These are phyloP conservation scores for Rhizopus stolonifer DNA, from an alignment of 371 early-diverging fungal genomes.

Conservation along the genomic window DNA sequence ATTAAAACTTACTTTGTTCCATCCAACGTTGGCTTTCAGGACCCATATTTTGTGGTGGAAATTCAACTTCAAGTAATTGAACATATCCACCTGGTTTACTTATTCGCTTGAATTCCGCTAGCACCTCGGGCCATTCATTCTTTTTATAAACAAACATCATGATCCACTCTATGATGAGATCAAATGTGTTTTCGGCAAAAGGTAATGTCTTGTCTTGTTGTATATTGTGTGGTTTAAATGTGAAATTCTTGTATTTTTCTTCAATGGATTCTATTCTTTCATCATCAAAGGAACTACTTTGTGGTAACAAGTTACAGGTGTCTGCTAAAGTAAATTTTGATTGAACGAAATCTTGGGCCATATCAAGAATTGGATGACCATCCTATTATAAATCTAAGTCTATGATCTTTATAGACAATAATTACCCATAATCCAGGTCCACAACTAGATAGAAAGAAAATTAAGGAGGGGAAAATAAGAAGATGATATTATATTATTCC, in stretches of 20 bases:
- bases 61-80: slow-evolving; percentile 20
- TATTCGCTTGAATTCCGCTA: slow-evolving; percentile 12
- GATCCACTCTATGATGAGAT: slow-evolving; percentile 17
- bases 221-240: slow-evolving; percentile 11
- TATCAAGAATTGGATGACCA: slow-evolving; percentile 23
- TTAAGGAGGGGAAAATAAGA: neutral
- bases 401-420: neutral
- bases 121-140: slow-evolving; percentile 16
- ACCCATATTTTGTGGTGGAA: slow-evolving; percentile 13
- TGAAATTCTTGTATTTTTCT: slow-evolving; percentile 13
- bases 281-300: neutral
- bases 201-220: slow-evolving; percentile 10
- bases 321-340: slow-evolving; percentile 17
- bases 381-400: slow-evolving; percentile 2
- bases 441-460: slow-evolving; percentile 5
- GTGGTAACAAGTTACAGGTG: slow-evolving; percentile 6
- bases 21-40: slow-evolving; percentile 10
- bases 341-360: slow-evolving; percentile 19
- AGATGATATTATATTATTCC: neutral
- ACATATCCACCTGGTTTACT: slow-evolving; percentile 27
- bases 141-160: slow-evolving; percentile 5
- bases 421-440: slow-evolving; percentile 28
- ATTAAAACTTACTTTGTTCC: slow-evolving; percentile 7
- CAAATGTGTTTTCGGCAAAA: slow-evolving; percentile 17
- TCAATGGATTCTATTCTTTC: neutral